Base-by-base conservation (phyloP, 768 basidiomycete genomes). In the Goffeauzyma gilvescens region DNA sequence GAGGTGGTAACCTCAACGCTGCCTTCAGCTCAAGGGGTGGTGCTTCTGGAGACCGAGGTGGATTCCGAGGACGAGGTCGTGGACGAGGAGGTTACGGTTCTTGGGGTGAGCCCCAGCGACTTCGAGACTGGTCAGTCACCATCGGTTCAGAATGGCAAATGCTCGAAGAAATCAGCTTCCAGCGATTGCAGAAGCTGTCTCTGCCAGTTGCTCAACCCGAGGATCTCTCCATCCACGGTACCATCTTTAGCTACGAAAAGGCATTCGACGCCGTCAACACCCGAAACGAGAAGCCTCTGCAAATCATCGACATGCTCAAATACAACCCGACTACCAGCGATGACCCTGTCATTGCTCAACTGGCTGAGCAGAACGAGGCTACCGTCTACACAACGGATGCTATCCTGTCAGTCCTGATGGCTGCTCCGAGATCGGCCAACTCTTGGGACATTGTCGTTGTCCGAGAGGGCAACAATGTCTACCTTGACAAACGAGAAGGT, bases 361-460 rank as follows among this genome's bases (percentile, higher is more conserved):
- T 89, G 50, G 82, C 79, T 31, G 66, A 74, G 46, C 81, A 78
- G 66, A 75, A 76, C 55, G 72, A 76, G 32, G 90, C 87, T 14
- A 77, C 74, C 25, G 75, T 96, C 42, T 98, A 87, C 61, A 78
- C 86, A 8, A 98, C 90, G 21, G 93, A 96, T 68, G 76, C 79
- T 52, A 93, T 98, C 55, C 75, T 98, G 43, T 79, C 81, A 47
- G 81, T 89, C 22, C 74, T 98, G 51, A 98, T 98, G 93, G 84
- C 81, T 50, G 82, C 90, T 6, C 78, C 87, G 8, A 73, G 93
- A 52, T 87, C 86, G 10, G 85, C 89, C 46, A 87, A 93, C 66
- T 89, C 90, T 4, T 98, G 93, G 93, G 93, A 98, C 59, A 87
- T 98, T 41, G 81, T 98, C 49, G 80, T 96, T 53, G 71, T 84